A percentile compares a stretch with the other conserved stretches of the same genome.
phyloP scores from a whole-genome alignment of 2,329 filamentous ascomycete species.

The Chaetothyriales sp. region DNA sequence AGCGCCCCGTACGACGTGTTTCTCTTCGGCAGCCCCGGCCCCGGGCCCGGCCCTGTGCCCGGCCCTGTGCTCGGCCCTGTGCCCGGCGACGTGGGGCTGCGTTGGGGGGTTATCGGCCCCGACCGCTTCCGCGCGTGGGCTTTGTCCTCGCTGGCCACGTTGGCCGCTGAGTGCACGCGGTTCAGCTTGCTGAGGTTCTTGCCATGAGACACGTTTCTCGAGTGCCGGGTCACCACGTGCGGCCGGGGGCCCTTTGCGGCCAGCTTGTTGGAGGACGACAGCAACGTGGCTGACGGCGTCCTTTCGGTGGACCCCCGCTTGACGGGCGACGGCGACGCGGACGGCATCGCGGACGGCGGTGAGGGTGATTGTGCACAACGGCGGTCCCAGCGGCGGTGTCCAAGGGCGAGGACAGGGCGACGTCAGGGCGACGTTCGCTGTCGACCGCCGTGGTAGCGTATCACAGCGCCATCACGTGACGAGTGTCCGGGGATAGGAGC shows the following conservation, averaged over 20 bases:
- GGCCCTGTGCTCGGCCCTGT: neutral
- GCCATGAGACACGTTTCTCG: slow-evolving; percentile 30
- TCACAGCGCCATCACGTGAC: neutral
- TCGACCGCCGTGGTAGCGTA: neutral
- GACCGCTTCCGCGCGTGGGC: slow-evolving; percentile 35
- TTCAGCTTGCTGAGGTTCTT: slow-evolving; percentile 33
- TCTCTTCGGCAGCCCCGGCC: slow-evolving; percentile 14
- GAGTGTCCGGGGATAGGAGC: too few species aligned
- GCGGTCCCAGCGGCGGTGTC: neutral
- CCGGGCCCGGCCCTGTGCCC: neutral
- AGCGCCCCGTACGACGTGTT: slow-evolving; percentile 20
- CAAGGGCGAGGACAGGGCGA: neutral
- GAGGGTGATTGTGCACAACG: neutral
- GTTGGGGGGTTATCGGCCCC: slow-evolving; percentile 27
- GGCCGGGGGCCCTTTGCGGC: slow-evolving; percentile 24
- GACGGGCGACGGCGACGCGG: slow-evolving; percentile 16
- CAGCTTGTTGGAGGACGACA: slow-evolving; percentile 16
- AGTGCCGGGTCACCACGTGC: slow-evolving; percentile 30
- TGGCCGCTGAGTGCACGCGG: slow-evolving; percentile 23
- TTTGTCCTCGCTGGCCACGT: slow-evolving; percentile 22
- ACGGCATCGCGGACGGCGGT: slow-evolving; percentile 13
- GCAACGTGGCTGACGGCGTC: slow-evolving; percentile 13
- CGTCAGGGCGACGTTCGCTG: neutral
- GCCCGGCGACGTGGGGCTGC: slow-evolving; percentile 24
- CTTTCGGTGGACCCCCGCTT: slow-evolving; percentile 17